phyloP scores from a whole-genome alignment of 2,329 filamentous ascomycete species.

The Elsinoe arachidis region DNA sequence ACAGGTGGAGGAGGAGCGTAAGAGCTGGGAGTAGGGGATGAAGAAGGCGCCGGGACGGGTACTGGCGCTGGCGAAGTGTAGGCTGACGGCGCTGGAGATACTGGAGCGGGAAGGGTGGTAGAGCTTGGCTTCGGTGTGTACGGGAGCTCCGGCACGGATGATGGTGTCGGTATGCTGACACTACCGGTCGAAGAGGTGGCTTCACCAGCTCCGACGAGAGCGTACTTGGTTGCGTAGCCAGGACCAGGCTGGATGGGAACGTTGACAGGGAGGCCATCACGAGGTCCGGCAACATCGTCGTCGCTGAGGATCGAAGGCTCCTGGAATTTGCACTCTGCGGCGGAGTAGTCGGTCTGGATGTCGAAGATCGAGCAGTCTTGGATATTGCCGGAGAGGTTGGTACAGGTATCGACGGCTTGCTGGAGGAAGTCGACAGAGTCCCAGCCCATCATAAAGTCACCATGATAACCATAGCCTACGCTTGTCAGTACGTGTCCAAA shows the following conservation, averaged over 20 bases:
- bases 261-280: slow-evolving; percentile 58
- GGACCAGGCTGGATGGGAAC: slow-evolving; percentile 41
- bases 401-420: slow-evolving; percentile 66
- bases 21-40: slow-evolving; percentile 15
- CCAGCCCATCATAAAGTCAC: slow-evolving; percentile 76
- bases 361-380: slow-evolving; percentile 68
- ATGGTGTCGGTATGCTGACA: background rate
- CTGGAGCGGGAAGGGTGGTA: background rate
- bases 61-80: slow-evolving; percentile 17
- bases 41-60: slow-evolving; percentile 20
- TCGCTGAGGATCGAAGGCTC: slow-evolving; percentile 45
- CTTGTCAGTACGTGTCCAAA: slow-evolving; percentile 22
- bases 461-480: slow-evolving; percentile 64
- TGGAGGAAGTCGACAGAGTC: slow-evolving; percentile 56
- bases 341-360: slow-evolving; percentile 51
- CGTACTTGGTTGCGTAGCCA: slow-evolving; percentile 31
- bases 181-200: background rate
- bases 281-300: slow-evolving; percentile 53
- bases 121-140: slow-evolving; percentile 4
- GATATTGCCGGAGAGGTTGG: slow-evolving; percentile 58
- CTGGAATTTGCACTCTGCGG: slow-evolving; percentile 53
- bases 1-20: slow-evolving; percentile 16
- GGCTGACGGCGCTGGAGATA: slow-evolving; percentile 17
- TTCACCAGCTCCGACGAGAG: slow-evolving; percentile 19
- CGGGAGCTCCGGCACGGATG: background rate